A percentile compares a stretch with the other conserved stretches of the same genome.
phyloP scores from a whole-genome alignment of 2,329 filamentous ascomycete species.

The Colletotrichum gigasporum region DNA sequence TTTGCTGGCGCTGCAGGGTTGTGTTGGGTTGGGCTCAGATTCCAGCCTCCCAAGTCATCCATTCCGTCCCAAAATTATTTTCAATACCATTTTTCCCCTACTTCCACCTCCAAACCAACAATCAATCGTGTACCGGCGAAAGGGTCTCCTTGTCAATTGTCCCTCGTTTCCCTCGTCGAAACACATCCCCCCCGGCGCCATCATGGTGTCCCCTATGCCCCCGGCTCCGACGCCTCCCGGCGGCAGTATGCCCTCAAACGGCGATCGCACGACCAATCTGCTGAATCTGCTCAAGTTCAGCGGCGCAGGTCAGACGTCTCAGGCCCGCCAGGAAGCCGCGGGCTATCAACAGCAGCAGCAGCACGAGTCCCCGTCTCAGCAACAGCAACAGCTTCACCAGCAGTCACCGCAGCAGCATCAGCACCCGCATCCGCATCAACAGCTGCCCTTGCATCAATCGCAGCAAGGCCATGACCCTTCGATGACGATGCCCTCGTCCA shows the following conservation, averaged over 20 bases:
- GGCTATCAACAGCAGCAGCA: constrained; percentile 43
- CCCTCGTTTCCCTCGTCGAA: constrained; percentile 28
- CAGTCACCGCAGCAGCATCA: constrained; percentile 36
- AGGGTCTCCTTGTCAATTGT: constrained; percentile 28
- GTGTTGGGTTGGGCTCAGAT: constrained; percentile 28
- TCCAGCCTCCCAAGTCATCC: constrained; percentile 31
- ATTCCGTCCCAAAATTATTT: constrained; percentile 31
- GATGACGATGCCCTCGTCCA: constrained; percentile 40
- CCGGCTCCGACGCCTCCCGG: constrained; percentile 60
- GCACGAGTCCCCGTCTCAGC: constrained; percentile 33
- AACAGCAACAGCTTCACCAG: constrained; percentile 34
- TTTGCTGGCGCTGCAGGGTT: constrained; percentile 21
- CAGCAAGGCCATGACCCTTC: constrained; percentile 33
- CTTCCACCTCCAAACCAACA: neutral
- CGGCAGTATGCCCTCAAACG: constrained; percentile 46
- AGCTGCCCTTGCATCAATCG: no score
- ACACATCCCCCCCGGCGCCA: constrained; percentile 16
- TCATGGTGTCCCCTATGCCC: constrained; percentile 52
- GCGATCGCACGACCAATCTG: constrained; percentile 63
- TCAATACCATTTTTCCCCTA: constrained; percentile 10
- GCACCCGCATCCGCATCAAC: no score
- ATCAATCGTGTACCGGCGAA: constrained; percentile 20
- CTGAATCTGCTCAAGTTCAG: constrained; percentile 72
- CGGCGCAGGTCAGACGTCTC: constrained; percentile 41
- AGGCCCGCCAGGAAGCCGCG: constrained; percentile 21